Conservation (phyloP, 75 land plant genomes). For the Selaginella moellendorffii region DNA sequence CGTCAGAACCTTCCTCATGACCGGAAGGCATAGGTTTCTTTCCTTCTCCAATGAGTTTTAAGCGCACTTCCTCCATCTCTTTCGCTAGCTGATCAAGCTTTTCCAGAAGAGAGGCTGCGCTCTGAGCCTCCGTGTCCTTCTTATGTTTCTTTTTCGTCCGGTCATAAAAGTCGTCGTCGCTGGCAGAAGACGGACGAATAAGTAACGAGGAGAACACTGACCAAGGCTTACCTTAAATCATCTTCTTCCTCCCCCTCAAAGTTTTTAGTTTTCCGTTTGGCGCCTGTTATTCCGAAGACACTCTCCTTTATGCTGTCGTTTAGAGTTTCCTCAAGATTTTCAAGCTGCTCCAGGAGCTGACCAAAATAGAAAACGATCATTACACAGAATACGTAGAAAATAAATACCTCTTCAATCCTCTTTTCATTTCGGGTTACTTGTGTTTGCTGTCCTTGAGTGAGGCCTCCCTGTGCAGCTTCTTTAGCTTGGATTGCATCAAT, state of each 20-base stretch:
- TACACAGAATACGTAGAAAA: neutral
- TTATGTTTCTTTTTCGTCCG: constrained; percentile 43
- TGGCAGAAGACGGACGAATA: constrained; percentile 10
- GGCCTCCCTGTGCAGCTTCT: constrained; percentile 90
- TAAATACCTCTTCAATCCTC: constrained; percentile 67
- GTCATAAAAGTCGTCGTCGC: constrained; percentile 96
- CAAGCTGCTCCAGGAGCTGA: constrained; percentile 85
- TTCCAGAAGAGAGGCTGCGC: constrained; percentile 80
- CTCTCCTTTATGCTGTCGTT: constrained; percentile 95
- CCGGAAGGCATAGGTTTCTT: constrained; percentile 24
- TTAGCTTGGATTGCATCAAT: constrained; percentile 92
- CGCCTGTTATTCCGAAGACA: constrained; percentile 40
- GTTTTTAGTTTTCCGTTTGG: constrained; percentile 39
- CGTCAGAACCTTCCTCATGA: constrained; percentile 29
- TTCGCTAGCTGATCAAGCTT: constrained; percentile 47
- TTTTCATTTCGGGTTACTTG: constrained; percentile 95
- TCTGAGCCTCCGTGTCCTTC: constrained; percentile 36
- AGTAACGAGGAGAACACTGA: constrained; percentile 2
- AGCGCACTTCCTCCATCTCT: constrained; percentile 33
- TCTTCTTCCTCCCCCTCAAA: constrained; percentile 60
- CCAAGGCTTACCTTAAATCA: constrained; percentile 30
- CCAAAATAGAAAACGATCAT: neutral
- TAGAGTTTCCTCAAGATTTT: constrained; percentile 85
- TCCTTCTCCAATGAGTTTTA: constrained; percentile 24
- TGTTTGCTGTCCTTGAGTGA: constrained; percentile 97